Base-by-base conservation (phyloP, 2,329 filamentous ascomycete genomes). In the Phyllachora maydis region DNA sequence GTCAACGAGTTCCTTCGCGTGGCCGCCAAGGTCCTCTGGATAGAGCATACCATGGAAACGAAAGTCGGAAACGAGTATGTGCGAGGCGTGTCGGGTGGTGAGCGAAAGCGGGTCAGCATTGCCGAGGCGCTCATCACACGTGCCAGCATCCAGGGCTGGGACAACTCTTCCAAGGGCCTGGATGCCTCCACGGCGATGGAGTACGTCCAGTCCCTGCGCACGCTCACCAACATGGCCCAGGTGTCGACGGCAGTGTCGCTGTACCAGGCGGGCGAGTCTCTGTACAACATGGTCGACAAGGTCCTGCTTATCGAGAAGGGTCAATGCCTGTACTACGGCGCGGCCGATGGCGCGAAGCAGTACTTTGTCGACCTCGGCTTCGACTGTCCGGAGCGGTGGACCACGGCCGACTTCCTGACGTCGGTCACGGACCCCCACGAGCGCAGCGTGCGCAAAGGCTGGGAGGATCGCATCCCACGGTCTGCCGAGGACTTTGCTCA, bases 321-420 rank as follows among this genome's bases (percentile, higher is more conserved):
- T 7, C 59, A 63, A 27, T 68, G 71, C 36, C 62, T 74, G 23
- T 81, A 63, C 46, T 78, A 70, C 26, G 75, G 75, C 3, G 55
- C 54, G 2, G 60, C 61, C 1, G 54, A 55, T 9, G 52, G 65
- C 11, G 74, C 73, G 2, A 68, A 61, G 30, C 45, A 55, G 11
- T 79, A 72, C 40, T 79, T 81, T 35, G 50, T 65, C 26, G 49
- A 60, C 13, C 53, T 78, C 28, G 74, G 75, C 0, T 83, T 76
- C 35, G 49, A 63, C 13, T 75, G 50, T 8, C 53, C 52, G 1
- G 46, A 52, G 1, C 42, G 54, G 8, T 52, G 72, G 38, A 83
- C 76, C 0, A 82, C 76, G 0, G 66, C 75, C 2, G 77, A 83
- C 40, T 83, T 82, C 47, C 45, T 83, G 21, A 82, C 76, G 1